A percentile compares a stretch with the other conserved stretches of the same genome.
Conservation (phyloP, 805 yeast species). For the Priceomyces haplophilus region DNA sequence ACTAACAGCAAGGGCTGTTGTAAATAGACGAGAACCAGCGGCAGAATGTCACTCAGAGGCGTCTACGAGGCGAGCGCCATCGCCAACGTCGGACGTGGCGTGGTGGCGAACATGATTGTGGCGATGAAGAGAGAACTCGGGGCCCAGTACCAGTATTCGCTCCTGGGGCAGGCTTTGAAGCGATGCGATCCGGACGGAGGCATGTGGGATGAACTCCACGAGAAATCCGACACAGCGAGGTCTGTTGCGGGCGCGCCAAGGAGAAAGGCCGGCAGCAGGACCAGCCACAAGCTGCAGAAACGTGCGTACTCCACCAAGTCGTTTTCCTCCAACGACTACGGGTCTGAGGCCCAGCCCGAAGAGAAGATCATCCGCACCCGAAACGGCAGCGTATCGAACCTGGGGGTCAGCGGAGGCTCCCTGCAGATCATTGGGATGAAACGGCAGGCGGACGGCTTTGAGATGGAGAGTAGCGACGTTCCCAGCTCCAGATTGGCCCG, state of each 20-base stretch:
- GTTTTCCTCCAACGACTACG: constrained; percentile 7
- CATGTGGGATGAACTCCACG: constrained; percentile 23
- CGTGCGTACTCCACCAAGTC: constrained; percentile 17
- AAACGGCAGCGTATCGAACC: neutral
- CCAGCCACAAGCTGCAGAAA: constrained; percentile 3
- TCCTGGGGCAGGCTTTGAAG: constrained; percentile 19
- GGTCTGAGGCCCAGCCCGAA: neutral
- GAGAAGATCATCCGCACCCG: neutral
- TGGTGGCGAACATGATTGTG: constrained; percentile 16
- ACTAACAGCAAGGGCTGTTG: no score
- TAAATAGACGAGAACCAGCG: neutral
- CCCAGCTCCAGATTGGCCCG: constrained; percentile 87
- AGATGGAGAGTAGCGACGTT: constrained; percentile 64
- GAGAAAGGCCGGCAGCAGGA: neutral
- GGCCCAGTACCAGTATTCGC: constrained; percentile 19
- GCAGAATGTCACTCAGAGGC: constrained; percentile 12
- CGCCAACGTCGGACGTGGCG: constrained; percentile 21
- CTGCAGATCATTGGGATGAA: constrained; percentile 17
- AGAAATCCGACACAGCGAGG: constrained; percentile 7
- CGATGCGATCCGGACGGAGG: constrained; percentile 15
- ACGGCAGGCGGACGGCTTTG: constrained; percentile 30
- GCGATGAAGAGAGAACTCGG: constrained; percentile 19
- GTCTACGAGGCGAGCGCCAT: constrained; percentile 23
- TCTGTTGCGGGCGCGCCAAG: constrained; percentile 4
- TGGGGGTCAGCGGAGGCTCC: neutral